Conservation (phyloP, 176 grass and related monocot genomes). For the Panicum miliaceum region DNA sequence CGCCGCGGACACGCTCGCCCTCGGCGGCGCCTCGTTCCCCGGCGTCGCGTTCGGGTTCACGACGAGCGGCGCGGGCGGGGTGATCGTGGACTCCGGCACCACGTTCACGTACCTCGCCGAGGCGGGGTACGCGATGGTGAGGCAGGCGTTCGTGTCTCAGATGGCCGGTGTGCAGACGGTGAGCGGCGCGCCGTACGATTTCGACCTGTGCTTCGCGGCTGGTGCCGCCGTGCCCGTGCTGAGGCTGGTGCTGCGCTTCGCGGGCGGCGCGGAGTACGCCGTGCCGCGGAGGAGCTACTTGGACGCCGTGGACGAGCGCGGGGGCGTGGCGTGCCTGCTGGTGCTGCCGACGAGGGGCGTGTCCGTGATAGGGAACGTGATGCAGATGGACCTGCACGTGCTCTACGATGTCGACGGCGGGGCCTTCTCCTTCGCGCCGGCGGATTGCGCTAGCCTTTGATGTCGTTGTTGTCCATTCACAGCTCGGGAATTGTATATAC, state of each 20-base stretch:
- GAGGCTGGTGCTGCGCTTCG: constrained; percentile 56
- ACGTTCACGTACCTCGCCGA: constrained; percentile 53
- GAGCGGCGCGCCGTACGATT: constrained; percentile 32
- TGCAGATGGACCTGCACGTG: constrained; percentile 68
- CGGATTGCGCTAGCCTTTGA: constrained; percentile 48
- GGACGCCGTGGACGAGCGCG: constrained; percentile 14
- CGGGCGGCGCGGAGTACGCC: constrained; percentile 47
- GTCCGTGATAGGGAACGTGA: constrained; percentile 65
- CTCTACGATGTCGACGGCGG: constrained; percentile 48
- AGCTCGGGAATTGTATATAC: background rate
- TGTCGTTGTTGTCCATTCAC: background rate
- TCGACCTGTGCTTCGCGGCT: constrained; percentile 61
- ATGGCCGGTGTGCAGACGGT: constrained; percentile 7
- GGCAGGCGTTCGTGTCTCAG: constrained; percentile 41
- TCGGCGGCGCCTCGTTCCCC: constrained; percentile 29
- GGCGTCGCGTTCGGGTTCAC: constrained; percentile 44
- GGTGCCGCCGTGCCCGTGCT: constrained; percentile 37
- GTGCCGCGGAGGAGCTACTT: constrained; percentile 57
- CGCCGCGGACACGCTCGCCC: constrained; percentile 40
- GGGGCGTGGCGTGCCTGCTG: constrained; percentile 52
- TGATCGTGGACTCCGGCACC: constrained; percentile 67
- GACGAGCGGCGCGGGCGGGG: constrained; percentile 37
- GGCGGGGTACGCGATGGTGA: constrained; percentile 48
- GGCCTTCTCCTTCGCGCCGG: constrained; percentile 48
- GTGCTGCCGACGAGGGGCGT: constrained; percentile 43